Percentiles rank a stretch among this genome's conserved stretches.
phyloP scores from a whole-genome alignment of 2,329 filamentous ascomycete genomes.

The Xylaria digitata region DNA sequence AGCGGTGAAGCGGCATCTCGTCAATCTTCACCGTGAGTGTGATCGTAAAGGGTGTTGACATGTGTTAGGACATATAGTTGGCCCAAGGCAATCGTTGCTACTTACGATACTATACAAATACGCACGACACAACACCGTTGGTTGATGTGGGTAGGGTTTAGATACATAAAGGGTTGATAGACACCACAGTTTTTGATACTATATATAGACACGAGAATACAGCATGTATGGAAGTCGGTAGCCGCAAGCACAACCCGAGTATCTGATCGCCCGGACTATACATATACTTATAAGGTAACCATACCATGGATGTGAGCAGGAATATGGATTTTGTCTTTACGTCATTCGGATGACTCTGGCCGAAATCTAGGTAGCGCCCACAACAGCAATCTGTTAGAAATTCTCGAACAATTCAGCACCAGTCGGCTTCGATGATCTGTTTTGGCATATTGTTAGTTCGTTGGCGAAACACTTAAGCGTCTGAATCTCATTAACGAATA shows the following conservation, averaged over 20 bases:
- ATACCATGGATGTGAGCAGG: neutral
- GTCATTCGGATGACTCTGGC: neutral
- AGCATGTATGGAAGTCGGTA: neutral
- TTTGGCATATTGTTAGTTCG: neutral
- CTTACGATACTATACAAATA: neutral
- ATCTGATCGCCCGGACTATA: neutral
- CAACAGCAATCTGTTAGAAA: no score
- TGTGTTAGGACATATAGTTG: neutral
- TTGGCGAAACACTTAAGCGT: neutral
- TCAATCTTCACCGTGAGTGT: neutral
- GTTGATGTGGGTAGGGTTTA: slow-evolving; percentile 1
- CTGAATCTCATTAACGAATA: neutral
- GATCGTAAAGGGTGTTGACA: neutral
- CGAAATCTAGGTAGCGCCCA: neutral
- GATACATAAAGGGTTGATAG: neutral
- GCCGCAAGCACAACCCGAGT: no score
- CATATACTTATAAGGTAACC: no score
- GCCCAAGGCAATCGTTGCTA: slow-evolving; percentile 3
- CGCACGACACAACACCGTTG: neutral
- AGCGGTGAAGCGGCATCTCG: neutral
- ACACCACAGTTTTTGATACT: neutral
- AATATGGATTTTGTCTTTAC: neutral
- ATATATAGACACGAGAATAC: neutral
- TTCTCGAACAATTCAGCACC: neutral
- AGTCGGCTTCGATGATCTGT: neutral